A percentile compares a stretch with the other conserved stretches of the same genome.
These are phyloP conservation scores for Fusarium dimerum DNA, from an alignment of 2,329 filamentous ascomycete species.

Conservation along the genomic window DNA sequence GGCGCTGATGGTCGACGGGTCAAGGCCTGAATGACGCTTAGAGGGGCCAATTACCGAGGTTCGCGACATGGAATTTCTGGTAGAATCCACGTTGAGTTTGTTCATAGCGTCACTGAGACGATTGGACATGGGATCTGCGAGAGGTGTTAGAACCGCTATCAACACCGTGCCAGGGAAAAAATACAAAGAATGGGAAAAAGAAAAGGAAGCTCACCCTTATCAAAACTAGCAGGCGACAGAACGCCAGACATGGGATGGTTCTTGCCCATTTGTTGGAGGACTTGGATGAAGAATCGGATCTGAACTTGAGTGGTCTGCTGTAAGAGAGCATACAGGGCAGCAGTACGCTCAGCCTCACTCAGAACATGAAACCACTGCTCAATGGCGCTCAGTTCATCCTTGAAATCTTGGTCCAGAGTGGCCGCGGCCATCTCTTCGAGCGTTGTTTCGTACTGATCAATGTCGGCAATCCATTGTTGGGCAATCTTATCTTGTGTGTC, in stretches of 20 bases:
- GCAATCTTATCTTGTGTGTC: slow-evolving; percentile 92
- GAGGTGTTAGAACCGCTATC: slow-evolving; percentile 12
- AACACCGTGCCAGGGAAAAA: too few relatives aligned
- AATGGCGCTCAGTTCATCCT: slow-evolving; percentile 97
- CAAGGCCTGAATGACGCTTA: slow-evolving; percentile 93
- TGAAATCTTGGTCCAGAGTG: slow-evolving; percentile 99
- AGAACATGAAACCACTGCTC: slow-evolving; percentile 99
- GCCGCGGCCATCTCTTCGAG: slow-evolving; percentile 98
- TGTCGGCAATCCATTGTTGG: slow-evolving; percentile 98
- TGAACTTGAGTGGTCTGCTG: slow-evolving; percentile 99
- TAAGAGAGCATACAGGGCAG: slow-evolving; percentile 89
- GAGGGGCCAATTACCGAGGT: slow-evolving; percentile 71
- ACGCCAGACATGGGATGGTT: slow-evolving; percentile 96
- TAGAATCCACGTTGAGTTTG: slow-evolving; percentile 85
- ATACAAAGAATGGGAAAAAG: too few relatives aligned
- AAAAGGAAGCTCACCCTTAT: slow-evolving; percentile 69
- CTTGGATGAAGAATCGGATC: slow-evolving; percentile 98
- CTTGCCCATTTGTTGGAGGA: slow-evolving; percentile 98
- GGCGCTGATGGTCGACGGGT: slow-evolving; percentile 90
- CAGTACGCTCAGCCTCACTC: slow-evolving; percentile 94
- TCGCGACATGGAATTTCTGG: slow-evolving; percentile 82
- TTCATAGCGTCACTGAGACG: slow-evolving; percentile 95
- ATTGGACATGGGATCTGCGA: slow-evolving; percentile 90
- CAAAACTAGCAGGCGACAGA: slow-evolving; percentile 91
- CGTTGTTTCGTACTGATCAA: slow-evolving; percentile 98